These are phyloP conservation scores for Carex parvula DNA, from an alignment of 176 grass and related monocot genomes.

Conservation along the genomic window DNA sequence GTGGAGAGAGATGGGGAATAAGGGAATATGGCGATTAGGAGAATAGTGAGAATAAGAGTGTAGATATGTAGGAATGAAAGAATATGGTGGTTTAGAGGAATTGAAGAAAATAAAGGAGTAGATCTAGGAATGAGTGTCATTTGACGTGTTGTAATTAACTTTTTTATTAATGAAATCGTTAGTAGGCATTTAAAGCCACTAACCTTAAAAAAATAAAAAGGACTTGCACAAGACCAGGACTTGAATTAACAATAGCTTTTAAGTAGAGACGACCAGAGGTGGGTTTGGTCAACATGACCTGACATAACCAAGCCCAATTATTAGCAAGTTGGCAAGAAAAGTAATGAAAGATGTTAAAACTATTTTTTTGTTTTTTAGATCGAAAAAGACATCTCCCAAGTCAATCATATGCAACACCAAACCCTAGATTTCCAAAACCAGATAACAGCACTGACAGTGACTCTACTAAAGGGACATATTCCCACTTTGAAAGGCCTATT, in stretches of 20 bases:
- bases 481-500: background rate
- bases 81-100: too few species aligned
- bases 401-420: constrained; percentile 9
- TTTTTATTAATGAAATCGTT: too few species aligned
- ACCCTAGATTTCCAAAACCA: background rate
- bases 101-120: too few species aligned
- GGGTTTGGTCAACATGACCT: background rate
- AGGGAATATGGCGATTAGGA: too few species aligned
- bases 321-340: constrained; percentile 9
- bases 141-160: too few species aligned
- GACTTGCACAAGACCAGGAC: background rate
- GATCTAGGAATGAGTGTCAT: too few species aligned
- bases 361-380: background rate
- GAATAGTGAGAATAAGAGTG: too few species aligned
- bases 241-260: constrained; percentile 8
- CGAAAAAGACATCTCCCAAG: background rate
- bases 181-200: too few species aligned
- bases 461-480: background rate
- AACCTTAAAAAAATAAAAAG: background rate
- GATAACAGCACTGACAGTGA: constrained; percentile 12
- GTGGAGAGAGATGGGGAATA: too few species aligned
- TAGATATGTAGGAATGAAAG: too few species aligned
- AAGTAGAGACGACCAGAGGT: background rate
- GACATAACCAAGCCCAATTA: background rate
- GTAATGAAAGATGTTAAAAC: background rate